A percentile compares a stretch with the other conserved stretches of the same genome.
Evolutionary conservation across 805 yeast genomes (phyloP).

Genomic region (Barnettozyma wickerhamii): DNA sequence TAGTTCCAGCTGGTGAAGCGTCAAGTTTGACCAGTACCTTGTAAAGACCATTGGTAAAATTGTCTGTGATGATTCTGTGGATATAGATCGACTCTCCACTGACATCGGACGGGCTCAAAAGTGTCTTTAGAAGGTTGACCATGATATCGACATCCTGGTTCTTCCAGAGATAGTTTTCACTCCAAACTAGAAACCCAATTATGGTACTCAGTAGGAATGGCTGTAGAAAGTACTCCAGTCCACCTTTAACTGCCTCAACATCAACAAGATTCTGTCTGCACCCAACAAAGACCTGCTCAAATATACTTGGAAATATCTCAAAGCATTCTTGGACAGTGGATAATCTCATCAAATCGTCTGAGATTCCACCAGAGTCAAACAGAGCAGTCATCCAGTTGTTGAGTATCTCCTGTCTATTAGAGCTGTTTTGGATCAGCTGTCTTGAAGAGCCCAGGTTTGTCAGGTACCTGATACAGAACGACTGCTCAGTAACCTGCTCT

Average conservation of each 20-base stretch:
- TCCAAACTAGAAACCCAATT: slow-evolving; percentile 50
- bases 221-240: slow-evolving; percentile 83
- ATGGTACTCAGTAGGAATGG: slow-evolving; percentile 62
- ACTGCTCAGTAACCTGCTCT: slow-evolving; percentile 15
- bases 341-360: slow-evolving; percentile 73
- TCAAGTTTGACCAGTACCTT: slow-evolving; percentile 8
- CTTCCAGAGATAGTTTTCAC: slow-evolving; percentile 35
- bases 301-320: slow-evolving; percentile 64
- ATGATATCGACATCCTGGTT: slow-evolving; percentile 31
- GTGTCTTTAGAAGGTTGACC: slow-evolving; percentile 34
- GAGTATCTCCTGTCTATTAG: slow-evolving; percentile 31
- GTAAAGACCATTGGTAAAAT: slow-evolving; percentile 18
- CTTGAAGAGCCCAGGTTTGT: slow-evolving; percentile 25
- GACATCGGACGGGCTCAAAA: slow-evolving; percentile 38
- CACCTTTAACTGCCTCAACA: slow-evolving; percentile 60
- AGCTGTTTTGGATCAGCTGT: slow-evolving; percentile 23
- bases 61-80: slow-evolving; percentile 35
- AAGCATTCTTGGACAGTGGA: slow-evolving; percentile 65
- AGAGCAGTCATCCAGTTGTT: slow-evolving; percentile 78
- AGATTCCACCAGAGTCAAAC: slow-evolving; percentile 79
- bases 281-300: slow-evolving; percentile 68
- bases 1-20: slow-evolving; percentile 4
- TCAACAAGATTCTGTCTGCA: slow-evolving; percentile 51
- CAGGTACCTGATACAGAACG: slow-evolving; percentile 30
- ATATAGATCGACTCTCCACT: slow-evolving; percentile 43